Evolutionary conservation across 352 stramenopile species (phyloP).

Genomic region (Phytophthora pisi): DNA sequence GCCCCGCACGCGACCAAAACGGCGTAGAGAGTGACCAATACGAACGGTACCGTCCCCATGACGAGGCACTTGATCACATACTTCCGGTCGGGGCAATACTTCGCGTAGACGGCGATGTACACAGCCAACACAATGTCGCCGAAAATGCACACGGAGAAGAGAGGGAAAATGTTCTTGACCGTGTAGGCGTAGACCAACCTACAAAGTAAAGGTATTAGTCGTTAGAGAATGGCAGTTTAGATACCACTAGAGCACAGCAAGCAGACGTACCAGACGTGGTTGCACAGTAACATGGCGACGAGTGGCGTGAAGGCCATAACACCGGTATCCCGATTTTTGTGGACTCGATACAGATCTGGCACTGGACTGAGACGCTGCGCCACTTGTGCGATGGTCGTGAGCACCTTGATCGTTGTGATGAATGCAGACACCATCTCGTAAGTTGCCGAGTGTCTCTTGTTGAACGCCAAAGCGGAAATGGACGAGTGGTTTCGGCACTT

Average conservation of each 20-base stretch:
- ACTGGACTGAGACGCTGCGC: constrained; percentile 27
- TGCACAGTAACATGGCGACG: constrained; percentile 30
- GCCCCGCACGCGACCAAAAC: constrained; percentile 19
- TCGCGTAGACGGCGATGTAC: constrained; percentile 33
- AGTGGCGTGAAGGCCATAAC: constrained; percentile 34
- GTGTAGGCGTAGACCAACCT: constrained; percentile 38
- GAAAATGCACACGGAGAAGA: constrained; percentile 35
- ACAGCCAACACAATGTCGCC: constrained; percentile 24
- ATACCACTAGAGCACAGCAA: not conserved
- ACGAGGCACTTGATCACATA: constrained; percentile 24
- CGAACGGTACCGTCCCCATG: constrained; percentile 4
- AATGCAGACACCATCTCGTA: constrained; percentile 25
- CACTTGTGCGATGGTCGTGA: constrained; percentile 33
- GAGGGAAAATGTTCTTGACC: constrained; percentile 33
- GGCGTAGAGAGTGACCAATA: constrained; percentile 26
- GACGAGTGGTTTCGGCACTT: not conserved
- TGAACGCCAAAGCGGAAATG: constrained; percentile 15
- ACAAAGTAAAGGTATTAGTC: not conserved
- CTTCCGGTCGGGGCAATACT: constrained; percentile 21
- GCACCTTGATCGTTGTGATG: constrained; percentile 33
- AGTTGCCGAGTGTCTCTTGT: not conserved
- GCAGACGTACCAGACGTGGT: constrained; percentile 38
- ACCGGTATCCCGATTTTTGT: constrained; percentile 22
- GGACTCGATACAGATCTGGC: constrained; percentile 29
- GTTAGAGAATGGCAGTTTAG: not conserved